These are phyloP conservation scores for Hexamita inflata DNA, from an alignment of 208 protist genomes.

Conservation along the genomic window DNA sequence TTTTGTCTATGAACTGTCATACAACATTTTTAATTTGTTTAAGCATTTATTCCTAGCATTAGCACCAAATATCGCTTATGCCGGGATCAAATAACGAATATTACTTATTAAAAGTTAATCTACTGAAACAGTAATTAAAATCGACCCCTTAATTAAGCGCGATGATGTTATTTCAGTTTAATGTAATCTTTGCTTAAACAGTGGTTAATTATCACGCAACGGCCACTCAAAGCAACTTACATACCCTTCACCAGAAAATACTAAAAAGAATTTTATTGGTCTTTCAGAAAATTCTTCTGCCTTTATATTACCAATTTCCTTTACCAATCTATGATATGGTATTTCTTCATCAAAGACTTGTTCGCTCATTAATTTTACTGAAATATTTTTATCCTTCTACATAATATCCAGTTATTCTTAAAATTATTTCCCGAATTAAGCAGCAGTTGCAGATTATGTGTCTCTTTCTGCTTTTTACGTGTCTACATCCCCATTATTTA, in stretches of 20 bases:
- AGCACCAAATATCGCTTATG: background rate
- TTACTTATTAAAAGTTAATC: conserved; percentile 5
- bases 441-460: no score
- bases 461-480: no score
- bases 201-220: background rate
- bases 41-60: background rate
- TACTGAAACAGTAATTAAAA: background rate
- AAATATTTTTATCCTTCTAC: no score
- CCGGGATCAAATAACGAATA: background rate
- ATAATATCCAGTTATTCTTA: no score
- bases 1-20: background rate
- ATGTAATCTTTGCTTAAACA: background rate
- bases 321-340: no score
- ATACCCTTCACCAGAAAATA: background rate
- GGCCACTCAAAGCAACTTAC: conserved; percentile 7
- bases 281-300: background rate
- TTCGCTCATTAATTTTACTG: no score
- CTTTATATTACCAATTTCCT: no score
- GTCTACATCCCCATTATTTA: no score
- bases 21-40: background rate
- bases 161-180: background rate
- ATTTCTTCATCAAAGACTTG: no score
- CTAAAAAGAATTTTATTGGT: background rate
- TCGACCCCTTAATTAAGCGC: background rate
- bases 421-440: no score